Conservation (phyloP, 1,284 basidiomycete species). For the Irpex sp. region DNA sequence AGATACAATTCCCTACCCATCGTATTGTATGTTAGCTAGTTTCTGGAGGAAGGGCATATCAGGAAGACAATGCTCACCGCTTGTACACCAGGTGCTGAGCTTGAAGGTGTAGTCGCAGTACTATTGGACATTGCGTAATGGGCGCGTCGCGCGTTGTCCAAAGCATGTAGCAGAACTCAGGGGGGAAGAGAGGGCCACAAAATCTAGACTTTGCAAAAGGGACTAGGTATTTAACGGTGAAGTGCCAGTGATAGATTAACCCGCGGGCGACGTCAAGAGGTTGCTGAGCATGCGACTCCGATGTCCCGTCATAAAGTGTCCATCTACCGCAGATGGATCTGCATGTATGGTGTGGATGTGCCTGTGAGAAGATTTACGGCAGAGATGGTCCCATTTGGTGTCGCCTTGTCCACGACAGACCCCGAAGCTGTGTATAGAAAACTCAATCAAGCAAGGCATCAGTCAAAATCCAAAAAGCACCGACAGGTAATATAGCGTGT, state of each 20-base stretch:
- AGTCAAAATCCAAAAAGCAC: not conserved
- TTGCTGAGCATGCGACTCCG: not conserved
- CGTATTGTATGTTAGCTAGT: too few relatives aligned
- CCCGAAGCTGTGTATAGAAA: not conserved
- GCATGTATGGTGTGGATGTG: not conserved
- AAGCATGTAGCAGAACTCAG: not conserved
- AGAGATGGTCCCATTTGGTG: not conserved
- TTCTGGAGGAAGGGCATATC: not conserved
- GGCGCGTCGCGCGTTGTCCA: not conserved
- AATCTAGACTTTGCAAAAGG: too few relatives aligned
- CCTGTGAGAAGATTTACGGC: not conserved
- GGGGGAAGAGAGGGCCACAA: too few relatives aligned
- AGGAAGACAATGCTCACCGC: not conserved
- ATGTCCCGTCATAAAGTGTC: not conserved
- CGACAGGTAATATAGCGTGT: not conserved
- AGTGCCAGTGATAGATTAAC: too few relatives aligned
- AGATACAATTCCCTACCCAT: not conserved
- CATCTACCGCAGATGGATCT: not conserved
- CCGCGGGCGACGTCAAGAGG: too few relatives aligned
- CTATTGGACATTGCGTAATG: not conserved
- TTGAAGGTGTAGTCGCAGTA: not conserved
- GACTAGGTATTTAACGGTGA: too few relatives aligned
- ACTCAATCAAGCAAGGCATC: not conserved
- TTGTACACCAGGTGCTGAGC: not conserved
- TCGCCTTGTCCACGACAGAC: not conserved